Evolutionary conservation across 2,329 filamentous ascomycete species (phyloP), one percentile per base, ranked within the genome.

Genomic region (Sphaerulina musiva): DNA sequence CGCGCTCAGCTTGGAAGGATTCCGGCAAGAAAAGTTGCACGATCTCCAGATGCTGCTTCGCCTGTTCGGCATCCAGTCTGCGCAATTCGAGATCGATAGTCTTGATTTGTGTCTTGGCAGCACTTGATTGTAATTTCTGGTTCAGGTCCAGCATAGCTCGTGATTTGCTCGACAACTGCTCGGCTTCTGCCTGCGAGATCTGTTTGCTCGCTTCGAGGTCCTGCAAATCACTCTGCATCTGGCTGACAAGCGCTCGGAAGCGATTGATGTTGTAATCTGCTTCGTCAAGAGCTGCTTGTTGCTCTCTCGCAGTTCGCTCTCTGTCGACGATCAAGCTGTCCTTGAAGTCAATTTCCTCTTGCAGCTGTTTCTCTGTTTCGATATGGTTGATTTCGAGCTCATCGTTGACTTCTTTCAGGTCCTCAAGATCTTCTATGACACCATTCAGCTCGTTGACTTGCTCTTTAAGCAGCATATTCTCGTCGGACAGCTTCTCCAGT

Each of bases 141-240:
- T 97, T 97, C 44, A 98, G 80, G 66, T 98, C 92, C 82, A 95
- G 87, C 86, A 98, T 95, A 51, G 92, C 90, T 59, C 90, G 83
- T 43, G 92, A 95, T 58, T 89, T 86, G 64, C 82, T 87, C 60
- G 85, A 91, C 52, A 97, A 81, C 69, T 97, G 89, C 68, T 91
- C 90, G 0, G 92, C 90, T 69, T 97, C 91, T 12, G 86, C 86
- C 70, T 97, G 93, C 0, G 90, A 95, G 62, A 97, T 87, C 43
- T 91, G 89, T 65, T 95, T 89, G 3, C 90, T 95, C 10, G 91
- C 88, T 56, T 89, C 83, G 80, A 96, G 92, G 66, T 97, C 91
- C 64, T 95, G 88, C 61, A 97, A 75, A 68, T 95, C 90, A 61
- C 78, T 83, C 70, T 96, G 90, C 57, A 97, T 74, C 61, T 83